Base-by-base conservation (phyloP, 2,329 filamentous ascomycete species). In the Fusarium gaditjirri region DNA sequence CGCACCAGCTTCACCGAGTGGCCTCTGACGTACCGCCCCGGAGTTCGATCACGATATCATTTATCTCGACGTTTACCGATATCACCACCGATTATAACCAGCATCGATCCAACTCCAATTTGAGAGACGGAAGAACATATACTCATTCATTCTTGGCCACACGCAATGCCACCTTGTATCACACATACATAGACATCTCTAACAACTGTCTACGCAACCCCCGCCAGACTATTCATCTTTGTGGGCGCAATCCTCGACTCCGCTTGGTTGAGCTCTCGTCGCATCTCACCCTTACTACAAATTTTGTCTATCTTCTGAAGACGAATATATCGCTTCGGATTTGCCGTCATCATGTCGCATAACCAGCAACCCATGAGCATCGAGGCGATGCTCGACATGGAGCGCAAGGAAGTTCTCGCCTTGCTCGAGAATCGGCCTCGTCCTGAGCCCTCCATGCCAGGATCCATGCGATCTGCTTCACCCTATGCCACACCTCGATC, bases 381-480 rank as follows among this genome's bases (percentile, higher is more conserved):
- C 77, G 93, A 94, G 82, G 89, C 91, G 53, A 89, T 91, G 73
- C 86, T 94, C 71, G 93, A 94, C 78, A 91, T 94, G 84, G 93
- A 95, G 85, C 88, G 92, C 69, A 86, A 87, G 70, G 92, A 94
- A 82, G 90, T 94, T 42, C 84, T 94, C 73, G 90, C 90, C 52
- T 84, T 94, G 68, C 84, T 94, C 44, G 90, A 92, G 79, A 87
- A 86, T 47, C 84, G 82, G 80, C 16, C 78, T 79, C 55, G 60
- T 25, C 60, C 59, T 38, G 56, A 77, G 41, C 52, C 68, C 27
- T 59, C 68, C 13, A 61, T 82, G 19, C 74, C 81, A 12, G 76
- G 78, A 9, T 81, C 84, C 27, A 78, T 77, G 75, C 83, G 86
- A 73, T 86, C 86, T 44, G 82, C 85, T 25, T 88, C 91, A 70